A percentile compares a stretch with the other conserved stretches of the same genome.
Evolutionary conservation across 2,329 filamentous ascomycete species (phyloP).

Genomic region (Sporothrix protearum): DNA sequence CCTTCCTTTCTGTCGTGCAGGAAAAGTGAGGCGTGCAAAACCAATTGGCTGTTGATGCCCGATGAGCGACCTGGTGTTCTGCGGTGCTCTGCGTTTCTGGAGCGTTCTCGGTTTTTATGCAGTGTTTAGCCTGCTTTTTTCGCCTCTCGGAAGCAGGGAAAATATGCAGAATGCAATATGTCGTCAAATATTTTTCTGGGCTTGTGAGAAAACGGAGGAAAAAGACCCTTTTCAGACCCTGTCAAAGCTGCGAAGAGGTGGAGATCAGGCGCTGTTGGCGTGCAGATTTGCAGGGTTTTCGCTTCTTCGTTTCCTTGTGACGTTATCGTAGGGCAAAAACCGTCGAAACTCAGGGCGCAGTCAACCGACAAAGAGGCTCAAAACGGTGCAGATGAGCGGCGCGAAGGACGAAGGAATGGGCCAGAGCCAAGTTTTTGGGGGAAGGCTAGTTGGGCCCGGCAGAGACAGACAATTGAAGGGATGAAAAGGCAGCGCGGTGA

Average conservation of each 20-base stretch:
- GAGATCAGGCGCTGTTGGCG: slow-evolving; percentile 12
- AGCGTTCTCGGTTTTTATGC: background rate
- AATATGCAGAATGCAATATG: slow-evolving; percentile 20
- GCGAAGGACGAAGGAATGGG: slow-evolving; percentile 9
- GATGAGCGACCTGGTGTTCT: slow-evolving; percentile 17
- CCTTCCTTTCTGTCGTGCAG: slow-evolving; percentile 26
- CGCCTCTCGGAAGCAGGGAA: slow-evolving; percentile 20
- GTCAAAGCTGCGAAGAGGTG: background rate
- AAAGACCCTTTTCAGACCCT: background rate
- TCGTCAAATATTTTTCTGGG: slow-evolving; percentile 3
- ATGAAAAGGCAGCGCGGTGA: background rate
- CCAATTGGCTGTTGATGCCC: slow-evolving; percentile 31
- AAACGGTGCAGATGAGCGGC: slow-evolving; percentile 7
- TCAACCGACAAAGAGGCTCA: background rate
- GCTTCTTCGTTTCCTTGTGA: background rate
- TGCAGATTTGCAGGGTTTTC: slow-evolving; percentile 3
- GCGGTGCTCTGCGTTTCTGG: background rate
- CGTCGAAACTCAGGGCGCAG: background rate
- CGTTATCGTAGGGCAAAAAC: background rate
- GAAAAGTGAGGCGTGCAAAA: background rate
- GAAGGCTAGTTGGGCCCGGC: slow-evolving; percentile 10
- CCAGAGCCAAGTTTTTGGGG: slow-evolving; percentile 2
- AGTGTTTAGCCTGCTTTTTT: slow-evolving; percentile 11
- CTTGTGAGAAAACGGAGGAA: background rate
- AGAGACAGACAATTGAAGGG: background rate